These are phyloP conservation scores for Acidiella bohemica DNA, from an alignment of 495 filamentous ascomycete genomes.

Conservation along the genomic window DNA sequence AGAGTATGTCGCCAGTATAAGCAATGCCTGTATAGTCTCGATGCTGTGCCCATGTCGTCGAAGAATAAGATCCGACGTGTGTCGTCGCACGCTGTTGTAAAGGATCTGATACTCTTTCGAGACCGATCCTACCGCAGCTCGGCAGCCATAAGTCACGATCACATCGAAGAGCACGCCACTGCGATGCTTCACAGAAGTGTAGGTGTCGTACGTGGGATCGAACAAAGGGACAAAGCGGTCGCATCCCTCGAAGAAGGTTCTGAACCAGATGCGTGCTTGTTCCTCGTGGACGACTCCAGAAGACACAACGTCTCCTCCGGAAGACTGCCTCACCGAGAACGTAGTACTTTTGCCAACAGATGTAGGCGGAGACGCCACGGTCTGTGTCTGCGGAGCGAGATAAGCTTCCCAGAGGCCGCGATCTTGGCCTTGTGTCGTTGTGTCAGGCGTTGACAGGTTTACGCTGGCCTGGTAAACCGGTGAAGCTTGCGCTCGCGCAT, in stretches of 20 bases:
- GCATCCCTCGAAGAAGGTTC: constrained; percentile 2
- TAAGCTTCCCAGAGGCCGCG: too few species aligned
- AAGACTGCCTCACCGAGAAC: constrained; percentile 1
- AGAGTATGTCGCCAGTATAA: constrained; percentile 37
- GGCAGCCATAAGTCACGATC: constrained; percentile 38
- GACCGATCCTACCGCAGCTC: constrained; percentile 28
- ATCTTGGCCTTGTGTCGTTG: too few species aligned
- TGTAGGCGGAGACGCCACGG: neutral
- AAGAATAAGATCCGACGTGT: constrained; percentile 31
- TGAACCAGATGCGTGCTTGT: neutral
- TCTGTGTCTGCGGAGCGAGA: too few species aligned
- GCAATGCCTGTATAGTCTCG: constrained; percentile 38
- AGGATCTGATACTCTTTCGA: constrained; percentile 20
- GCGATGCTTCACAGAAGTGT: constrained; percentile 7
- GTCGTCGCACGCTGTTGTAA: constrained; percentile 11
- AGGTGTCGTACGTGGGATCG: constrained; percentile 5
- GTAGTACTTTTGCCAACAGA: neutral
- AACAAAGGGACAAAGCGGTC: constrained; percentile 10
- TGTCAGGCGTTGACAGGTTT: too few species aligned
- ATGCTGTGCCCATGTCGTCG: constrained; percentile 20
- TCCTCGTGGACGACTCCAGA: neutral
- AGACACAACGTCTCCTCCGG: neutral
- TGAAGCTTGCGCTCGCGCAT: too few species aligned
- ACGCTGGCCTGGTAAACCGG: too few species aligned
- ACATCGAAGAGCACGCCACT: constrained; percentile 27